These are phyloP conservation scores for Venturia carpophila DNA, from an alignment of 2,329 filamentous ascomycete species.

Conservation along the genomic window DNA sequence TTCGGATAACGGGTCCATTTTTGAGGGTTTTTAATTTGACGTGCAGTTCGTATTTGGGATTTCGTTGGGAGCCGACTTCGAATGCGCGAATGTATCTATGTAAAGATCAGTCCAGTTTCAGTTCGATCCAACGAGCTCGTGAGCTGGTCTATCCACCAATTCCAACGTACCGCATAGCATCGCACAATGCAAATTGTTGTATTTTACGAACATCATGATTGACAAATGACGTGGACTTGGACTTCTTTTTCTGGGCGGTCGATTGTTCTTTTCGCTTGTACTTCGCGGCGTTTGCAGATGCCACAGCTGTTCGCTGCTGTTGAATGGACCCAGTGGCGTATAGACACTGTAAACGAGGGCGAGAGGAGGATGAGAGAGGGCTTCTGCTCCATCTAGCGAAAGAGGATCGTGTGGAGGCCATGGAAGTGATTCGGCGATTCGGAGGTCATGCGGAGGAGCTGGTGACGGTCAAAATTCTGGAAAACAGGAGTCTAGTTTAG, in stretches of 20 bases:
- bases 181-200: conserved; percentile 72
- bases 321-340: conserved; percentile 24
- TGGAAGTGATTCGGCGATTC: background rate
- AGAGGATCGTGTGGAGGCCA: conserved; percentile 12
- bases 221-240: conserved; percentile 58
- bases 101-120: conserved; percentile 18
- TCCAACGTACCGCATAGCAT: conserved; percentile 73
- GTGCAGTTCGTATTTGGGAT: conserved; percentile 80
- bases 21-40: conserved; percentile 76
- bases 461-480: background rate
- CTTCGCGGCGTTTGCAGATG: conserved; percentile 32
- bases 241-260: conserved; percentile 48
- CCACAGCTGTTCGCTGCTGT: conserved; percentile 34
- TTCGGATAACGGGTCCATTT: conserved; percentile 79
- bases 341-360: conserved; percentile 14
- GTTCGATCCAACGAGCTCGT: background rate
- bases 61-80: conserved; percentile 74
- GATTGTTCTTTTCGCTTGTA: conserved; percentile 36
- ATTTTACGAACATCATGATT: conserved; percentile 55
- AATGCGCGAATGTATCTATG: conserved; percentile 78
- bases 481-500: background rate
- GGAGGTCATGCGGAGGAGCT: conserved; percentile 14
- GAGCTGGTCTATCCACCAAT: background rate
- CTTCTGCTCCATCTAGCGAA: conserved; percentile 16
- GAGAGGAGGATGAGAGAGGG: background rate